Evolutionary conservation across 2,329 filamentous ascomycete species (phyloP), one percentile per base, ranked within the genome.

Genomic region (Curvularia eragrostidis): DNA sequence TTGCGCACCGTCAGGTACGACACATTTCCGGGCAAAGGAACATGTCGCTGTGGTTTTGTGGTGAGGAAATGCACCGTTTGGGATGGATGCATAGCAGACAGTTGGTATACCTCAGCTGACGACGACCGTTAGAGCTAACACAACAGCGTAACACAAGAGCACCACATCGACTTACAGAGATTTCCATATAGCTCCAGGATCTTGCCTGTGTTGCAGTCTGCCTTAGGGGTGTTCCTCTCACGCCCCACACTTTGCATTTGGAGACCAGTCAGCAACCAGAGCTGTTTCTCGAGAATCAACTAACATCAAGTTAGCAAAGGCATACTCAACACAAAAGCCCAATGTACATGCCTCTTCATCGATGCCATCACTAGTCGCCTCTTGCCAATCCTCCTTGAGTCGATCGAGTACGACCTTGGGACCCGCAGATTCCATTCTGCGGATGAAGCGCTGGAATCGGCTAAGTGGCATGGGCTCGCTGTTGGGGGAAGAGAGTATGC

Each of bases 221-320:
- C 58, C 60, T 65, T 64, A 49, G 71, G 68, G 43, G 58, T 46
- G 47, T 59, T 58, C 47, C 58, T 66, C 36, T 59, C 64, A 34
- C 62, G 69, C 38, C 69, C 69, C 52, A 69, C 52, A 46, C 66
- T 73, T 30, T 79, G 78, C 36, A 74, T 65, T 48, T 73, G 80
- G 51, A 90, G 75, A 1, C 81, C 81, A 26, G 83, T 86, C 32
- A 88, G 77, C 77, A 91, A 83, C 86, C 86, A 88, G 39, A 84
- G 75, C 65, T 86, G 85, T 67, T 85, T 84, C 60, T 85, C 82
- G 47, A 85, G 76, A 56, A 84, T 83, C 19, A 66, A 47, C 63
- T 66, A 38, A 32, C 8, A 23, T 18, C 18, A 1, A 2, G n/a
- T 65, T 43, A 65, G 59, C 41, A 39, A 34, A 4, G 15, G 26